Percentiles rank a stretch among this genome's conserved stretches.
These are phyloP conservation scores for Arthrobotrys musiformis DNA, from an alignment of 2,329 filamentous ascomycete species.

Conservation along the genomic window DNA sequence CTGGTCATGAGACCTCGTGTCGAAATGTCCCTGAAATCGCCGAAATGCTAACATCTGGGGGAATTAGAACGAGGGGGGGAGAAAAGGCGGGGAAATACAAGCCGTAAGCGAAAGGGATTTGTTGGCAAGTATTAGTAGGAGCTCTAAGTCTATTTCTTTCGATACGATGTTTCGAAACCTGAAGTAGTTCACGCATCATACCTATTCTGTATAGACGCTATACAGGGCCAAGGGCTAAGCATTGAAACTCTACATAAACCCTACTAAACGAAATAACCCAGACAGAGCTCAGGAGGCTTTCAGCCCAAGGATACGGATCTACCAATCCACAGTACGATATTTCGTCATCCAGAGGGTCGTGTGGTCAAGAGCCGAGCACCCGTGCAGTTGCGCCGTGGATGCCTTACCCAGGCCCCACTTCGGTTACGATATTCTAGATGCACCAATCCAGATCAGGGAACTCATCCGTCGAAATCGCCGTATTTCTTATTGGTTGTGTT, in stretches of 20 bases:
- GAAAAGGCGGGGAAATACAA: neutral
- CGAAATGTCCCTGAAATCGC: neutral
- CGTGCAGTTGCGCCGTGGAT: constrained; percentile 15
- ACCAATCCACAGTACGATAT: constrained; percentile 33
- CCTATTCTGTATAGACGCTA: neutral
- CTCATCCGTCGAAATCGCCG: constrained; percentile 25
- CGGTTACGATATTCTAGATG: constrained; percentile 12
- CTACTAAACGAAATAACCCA: constrained; percentile 9
- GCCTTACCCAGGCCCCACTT: constrained; percentile 40
- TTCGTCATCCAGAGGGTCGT: constrained; percentile 44
- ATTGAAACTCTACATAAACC: neutral
- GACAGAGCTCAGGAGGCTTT: constrained; percentile 7
- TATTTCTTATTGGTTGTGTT: constrained; percentile 18
- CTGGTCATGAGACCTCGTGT: neutral
- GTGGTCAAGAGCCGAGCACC: constrained; percentile 24
- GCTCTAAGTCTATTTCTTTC: neutral
- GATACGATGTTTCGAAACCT: neutral
- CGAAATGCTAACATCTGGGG: neutral
- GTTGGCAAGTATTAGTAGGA: neutral
- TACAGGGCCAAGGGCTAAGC: neutral
- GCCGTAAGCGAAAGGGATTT: neutral
- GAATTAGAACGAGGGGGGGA: neutral
- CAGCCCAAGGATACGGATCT: constrained; percentile 40
- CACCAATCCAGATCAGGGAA: constrained; percentile 40
- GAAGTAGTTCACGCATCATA: neutral